Base-by-base conservation (phyloP, 257 asterid species). In the Echium plantagineum region DNA sequence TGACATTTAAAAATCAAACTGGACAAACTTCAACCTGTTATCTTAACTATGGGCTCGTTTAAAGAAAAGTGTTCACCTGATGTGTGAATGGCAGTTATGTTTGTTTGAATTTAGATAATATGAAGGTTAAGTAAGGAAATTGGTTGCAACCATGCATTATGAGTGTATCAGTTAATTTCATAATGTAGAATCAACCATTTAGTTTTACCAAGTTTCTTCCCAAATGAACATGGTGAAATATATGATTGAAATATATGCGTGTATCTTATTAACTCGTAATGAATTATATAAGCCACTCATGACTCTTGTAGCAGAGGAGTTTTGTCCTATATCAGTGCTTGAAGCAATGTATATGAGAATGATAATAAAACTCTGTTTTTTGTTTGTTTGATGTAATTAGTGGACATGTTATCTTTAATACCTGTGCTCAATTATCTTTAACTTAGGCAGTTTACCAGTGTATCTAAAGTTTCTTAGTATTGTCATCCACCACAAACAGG, bases 401-500 rank as follows among this genome's bases (percentile, higher is more conserved):
- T 42, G 48, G 48, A 16, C 48, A 42, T 42, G 48, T 1, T 42
- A 17, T 52, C 12, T 18, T 18, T 19, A 52, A 6, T 9, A 18
- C 21, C 19, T 17, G 2, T 52, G 0, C 57, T 53, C 24, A 53
- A 19, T 53, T 16, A 19, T n/a, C 2, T 53, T 22, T 22, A 53
- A 19, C 2, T 52, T 6, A 13, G 6, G 24, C 20, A 53, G 22
- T n/a, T n/a, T 20, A 18, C 22, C 46, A 35, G 46, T 7, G 18
- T 54, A 15, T 22, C 15, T 15, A 15, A 20, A 52, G 21, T 19
- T 22, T 52, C 48, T 46, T 21, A 16, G 9, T 49, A 62, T 19
- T 58, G 22, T 13, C 19, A 58, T 52, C 55, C 71, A 58, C 47
- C 46, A 52, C 66, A 30, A 53, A 54, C 65, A 79, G 81, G 59